Conservation (phyloP, 768 basidiomycete species). For the Collybia sp. region DNA sequence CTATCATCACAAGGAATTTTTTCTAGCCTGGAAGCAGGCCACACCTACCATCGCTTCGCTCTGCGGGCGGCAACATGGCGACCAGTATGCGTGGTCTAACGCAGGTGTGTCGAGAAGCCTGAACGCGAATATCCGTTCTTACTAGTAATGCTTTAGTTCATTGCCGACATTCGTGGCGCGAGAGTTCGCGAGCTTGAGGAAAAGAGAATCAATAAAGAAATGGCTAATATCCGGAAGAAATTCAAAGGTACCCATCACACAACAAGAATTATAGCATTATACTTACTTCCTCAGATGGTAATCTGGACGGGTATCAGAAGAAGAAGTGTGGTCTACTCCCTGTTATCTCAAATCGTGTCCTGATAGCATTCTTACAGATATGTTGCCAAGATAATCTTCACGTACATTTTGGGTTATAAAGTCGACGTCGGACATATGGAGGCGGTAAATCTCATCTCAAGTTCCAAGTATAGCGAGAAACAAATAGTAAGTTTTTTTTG, state of each 20-base stretch:
- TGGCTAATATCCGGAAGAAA: slow-evolving; percentile 99
- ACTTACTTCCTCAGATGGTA: slow-evolving; percentile 53
- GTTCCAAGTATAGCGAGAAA: slow-evolving; percentile 95
- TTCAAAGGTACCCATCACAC: slow-evolving; percentile 73
- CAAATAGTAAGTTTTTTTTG: slow-evolving; percentile 74
- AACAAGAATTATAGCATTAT: slow-evolving; percentile 2
- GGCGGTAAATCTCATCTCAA: slow-evolving; percentile 96
- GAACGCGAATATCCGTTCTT: neutral
- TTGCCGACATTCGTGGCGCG: slow-evolving; percentile 97
- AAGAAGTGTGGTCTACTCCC: slow-evolving; percentile 59
- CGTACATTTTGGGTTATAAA: slow-evolving; percentile 98
- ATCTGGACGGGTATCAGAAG: slow-evolving; percentile 87
- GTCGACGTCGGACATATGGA: slow-evolving; percentile 99
- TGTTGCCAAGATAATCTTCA: slow-evolving; percentile 98
- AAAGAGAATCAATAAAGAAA: slow-evolving; percentile 99
- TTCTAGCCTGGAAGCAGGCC: neutral
- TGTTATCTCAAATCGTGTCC: slow-evolving; percentile 1
- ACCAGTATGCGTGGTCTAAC: slow-evolving; percentile 89
- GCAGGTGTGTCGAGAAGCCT: slow-evolving; percentile 49
- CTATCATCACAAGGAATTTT: neutral
- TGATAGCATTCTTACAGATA: slow-evolving; percentile 50
- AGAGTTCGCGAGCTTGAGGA: slow-evolving; percentile 96
- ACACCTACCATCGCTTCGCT: slow-evolving; percentile 2
- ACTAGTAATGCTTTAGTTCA: slow-evolving; percentile 60
- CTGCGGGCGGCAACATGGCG: slow-evolving; percentile 53